Base-by-base conservation (phyloP, 768 basidiomycete species). In the Tulasnella sp. region DNA sequence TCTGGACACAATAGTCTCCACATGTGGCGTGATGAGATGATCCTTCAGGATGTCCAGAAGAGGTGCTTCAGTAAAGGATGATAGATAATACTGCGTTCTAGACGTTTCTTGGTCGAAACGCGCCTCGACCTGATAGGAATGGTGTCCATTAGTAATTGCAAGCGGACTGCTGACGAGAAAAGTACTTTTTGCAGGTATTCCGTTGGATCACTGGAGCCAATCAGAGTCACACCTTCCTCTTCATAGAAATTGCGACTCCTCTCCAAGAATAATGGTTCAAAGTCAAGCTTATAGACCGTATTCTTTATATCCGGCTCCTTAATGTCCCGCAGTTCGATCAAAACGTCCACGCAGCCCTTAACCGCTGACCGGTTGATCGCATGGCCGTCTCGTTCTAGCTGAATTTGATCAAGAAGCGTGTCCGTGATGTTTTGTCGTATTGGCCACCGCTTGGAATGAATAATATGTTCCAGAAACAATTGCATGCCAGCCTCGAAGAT, bases 301-400 rank as follows among this genome's bases (percentile, higher is more conserved):
- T 43, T 61, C 51, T 63, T 65, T 32, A 42, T 60, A 33, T 49
- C 59, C 54, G 45, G 68, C 72, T 67, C 69, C 19, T 66, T 65
- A 15, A 71, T 71, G 28, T 73, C 71, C 8, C 72, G 67, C 25
- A 98, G 73, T 51, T 80, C 74, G 33, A 84, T 67, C 40, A 95
- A 74, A 39, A 96, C 80, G 35, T 90, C 86, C 19, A 92, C 80
- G 56, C 84, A 89, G 57, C 83, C 84, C 60, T 87, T 84, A 45
- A 96, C 78, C 2, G 86, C 80, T 1, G 89, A 88, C n/a, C 85
- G 82, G 60, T 87, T 88, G 60, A 98, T 89, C 40, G 76, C 76
- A 61, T 83, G 85, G 22, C 91, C 91, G 56, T 92, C 83, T 13
- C 95, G 82, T 60, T 99, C 95, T 47, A 88, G 78, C 54, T 79